Percentiles rank a stretch among this genome's conserved stretches.
Conservation (phyloP, 169 alveolate species). For the Eimeria necatrix region DNA sequence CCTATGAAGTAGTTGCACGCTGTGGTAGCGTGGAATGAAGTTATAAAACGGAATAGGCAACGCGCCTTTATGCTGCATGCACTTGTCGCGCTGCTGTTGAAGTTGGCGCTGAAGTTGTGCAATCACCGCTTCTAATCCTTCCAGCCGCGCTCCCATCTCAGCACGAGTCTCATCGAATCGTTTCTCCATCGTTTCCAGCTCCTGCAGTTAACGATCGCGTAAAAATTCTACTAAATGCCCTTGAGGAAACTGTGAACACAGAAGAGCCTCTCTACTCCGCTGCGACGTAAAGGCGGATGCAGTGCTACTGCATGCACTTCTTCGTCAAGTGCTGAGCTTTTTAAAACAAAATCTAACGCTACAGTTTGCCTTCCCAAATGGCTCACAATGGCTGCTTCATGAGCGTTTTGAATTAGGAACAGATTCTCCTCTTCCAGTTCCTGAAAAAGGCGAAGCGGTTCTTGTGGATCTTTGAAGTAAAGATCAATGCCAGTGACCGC, state of each 20-base stretch:
- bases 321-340: no score
- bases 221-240: no score
- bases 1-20: no score
- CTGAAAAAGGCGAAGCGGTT: slow-evolving; percentile 84
- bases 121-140: slow-evolving; percentile 63
- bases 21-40: no score
- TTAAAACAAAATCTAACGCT: no score
- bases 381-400: slow-evolving; percentile 78
- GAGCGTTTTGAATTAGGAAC: slow-evolving; percentile 85
- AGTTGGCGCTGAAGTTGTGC: slow-evolving; percentile 75
- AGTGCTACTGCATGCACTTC: no score
- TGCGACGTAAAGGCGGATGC: no score
- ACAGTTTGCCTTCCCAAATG: no score
- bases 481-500: slow-evolving; percentile 67
- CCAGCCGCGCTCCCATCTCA: slow-evolving; percentile 61
- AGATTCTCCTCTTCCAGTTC: slow-evolving; percentile 86
- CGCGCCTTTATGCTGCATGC: slow-evolving; percentile 52
- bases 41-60: neutral
- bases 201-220: neutral
- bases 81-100: slow-evolving; percentile 51
- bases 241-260: no score
- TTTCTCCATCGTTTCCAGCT: slow-evolving; percentile 62
- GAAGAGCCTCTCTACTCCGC: no score
- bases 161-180: slow-evolving; percentile 48
- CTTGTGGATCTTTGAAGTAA: slow-evolving; percentile 86